phyloP scores from a whole-genome alignment of 495 filamentous ascomycete species.

The Penicillium arizonense region DNA sequence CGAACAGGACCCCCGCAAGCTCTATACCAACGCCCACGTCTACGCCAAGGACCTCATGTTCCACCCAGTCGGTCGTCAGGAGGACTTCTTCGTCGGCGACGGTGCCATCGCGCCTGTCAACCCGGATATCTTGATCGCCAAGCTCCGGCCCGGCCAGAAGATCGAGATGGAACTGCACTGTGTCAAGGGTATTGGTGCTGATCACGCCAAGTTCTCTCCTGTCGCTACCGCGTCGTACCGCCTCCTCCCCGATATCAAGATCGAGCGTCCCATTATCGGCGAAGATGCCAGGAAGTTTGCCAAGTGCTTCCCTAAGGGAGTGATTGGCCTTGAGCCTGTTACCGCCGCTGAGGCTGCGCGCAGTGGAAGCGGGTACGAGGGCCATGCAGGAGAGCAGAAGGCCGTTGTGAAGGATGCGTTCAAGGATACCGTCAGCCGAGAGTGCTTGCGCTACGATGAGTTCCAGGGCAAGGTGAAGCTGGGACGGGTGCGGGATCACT shows the following conservation, averaged over 20 bases:
- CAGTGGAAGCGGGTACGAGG: constrained; percentile 66
- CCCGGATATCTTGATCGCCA: constrained; percentile 91
- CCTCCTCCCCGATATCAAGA: constrained; percentile 81
- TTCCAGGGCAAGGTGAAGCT: constrained; percentile 95
- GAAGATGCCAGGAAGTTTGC: constrained; percentile 85
- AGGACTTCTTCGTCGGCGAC: constrained; percentile 61
- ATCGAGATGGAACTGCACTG: constrained; percentile 83
- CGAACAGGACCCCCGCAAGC: constrained; percentile 76
- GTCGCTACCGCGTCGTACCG: constrained; percentile 94
- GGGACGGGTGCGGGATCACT: constrained; percentile 87
- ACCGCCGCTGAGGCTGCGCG: constrained; percentile 61
- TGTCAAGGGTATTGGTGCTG: constrained; percentile 88
- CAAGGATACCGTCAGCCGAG: constrained; percentile 90
- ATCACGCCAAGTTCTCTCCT: constrained; percentile 97
- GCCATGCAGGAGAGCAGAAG: constrained; percentile 70
- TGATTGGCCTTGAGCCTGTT: constrained; percentile 76
- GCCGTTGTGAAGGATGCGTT: constrained; percentile 80
- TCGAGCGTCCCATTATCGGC: constrained; percentile 77
- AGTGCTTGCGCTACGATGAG: constrained; percentile 87
- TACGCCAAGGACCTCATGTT: constrained; percentile 83
- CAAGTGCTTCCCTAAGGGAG: constrained; percentile 85
- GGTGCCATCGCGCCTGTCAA: constrained; percentile 72
- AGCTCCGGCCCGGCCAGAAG: constrained; percentile 86
- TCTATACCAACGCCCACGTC: constrained; percentile 82
- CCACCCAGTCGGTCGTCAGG: constrained; percentile 71